These are phyloP conservation scores for Monilinia vaccinii-corymbosi DNA, from an alignment of 2,329 filamentous ascomycete genomes.

Conservation along the genomic window DNA sequence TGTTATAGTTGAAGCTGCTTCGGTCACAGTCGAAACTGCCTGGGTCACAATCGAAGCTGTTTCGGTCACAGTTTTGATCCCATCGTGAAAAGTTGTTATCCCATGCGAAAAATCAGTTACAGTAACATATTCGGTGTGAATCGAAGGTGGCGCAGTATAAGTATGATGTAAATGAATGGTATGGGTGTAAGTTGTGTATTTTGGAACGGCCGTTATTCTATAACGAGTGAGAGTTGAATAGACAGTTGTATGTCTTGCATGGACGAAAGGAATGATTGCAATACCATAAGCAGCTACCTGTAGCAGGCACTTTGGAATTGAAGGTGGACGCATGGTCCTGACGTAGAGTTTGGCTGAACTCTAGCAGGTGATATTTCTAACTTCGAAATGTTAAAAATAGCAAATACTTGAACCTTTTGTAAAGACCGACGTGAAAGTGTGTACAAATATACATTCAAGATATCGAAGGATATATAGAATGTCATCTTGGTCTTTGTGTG, in stretches of 20 bases:
- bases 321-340: constrained; percentile 9
- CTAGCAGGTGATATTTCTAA: neutral
- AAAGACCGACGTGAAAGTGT: constrained; percentile 1
- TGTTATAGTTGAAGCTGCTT: neutral
- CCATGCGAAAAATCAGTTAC: neutral
- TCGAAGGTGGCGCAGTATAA: neutral
- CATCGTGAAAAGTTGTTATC: neutral
- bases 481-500: neutral
- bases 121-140: constrained; percentile 3
- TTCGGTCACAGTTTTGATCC: neutral
- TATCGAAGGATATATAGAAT: constrained; percentile 5
- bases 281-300: constrained; percentile 2
- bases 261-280: neutral
- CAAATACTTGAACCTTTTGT: constrained; percentile 3
- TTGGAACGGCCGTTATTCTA: constrained; percentile 2
- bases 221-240: constrained; percentile 7
- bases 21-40: neutral
- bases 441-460: neutral
- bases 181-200: constrained; percentile 3
- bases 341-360: constrained; percentile 2
- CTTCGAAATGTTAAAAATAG: constrained; percentile 2
- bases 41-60: neutral
- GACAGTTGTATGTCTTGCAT: neutral
- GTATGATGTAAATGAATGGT: neutral
- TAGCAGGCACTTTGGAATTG: constrained; percentile 1